Evolutionary conservation across 2,329 filamentous ascomycete species (phyloP).

Genomic region (Pseudogymnoascus destructans): DNA sequence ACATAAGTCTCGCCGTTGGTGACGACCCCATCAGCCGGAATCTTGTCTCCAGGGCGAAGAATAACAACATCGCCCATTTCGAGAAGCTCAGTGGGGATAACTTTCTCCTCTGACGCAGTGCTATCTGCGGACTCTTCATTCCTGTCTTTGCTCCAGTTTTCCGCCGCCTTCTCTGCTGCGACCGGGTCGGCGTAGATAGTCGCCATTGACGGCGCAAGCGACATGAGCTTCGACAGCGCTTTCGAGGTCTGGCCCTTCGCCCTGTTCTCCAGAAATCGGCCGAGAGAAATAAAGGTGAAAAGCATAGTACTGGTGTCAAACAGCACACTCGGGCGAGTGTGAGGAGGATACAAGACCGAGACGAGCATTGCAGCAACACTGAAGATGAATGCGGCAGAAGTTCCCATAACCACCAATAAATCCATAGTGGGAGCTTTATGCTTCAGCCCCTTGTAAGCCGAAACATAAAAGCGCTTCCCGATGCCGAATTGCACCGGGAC

Average conservation of each 20-base stretch:
- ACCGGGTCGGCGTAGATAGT: constrained; percentile 94
- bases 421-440: constrained; percentile 96
- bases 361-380: constrained; percentile 78
- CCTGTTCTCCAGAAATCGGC: constrained; percentile 82
- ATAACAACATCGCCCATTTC: constrained; percentile 90
- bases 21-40: constrained; percentile 81
- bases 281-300: constrained; percentile 86
- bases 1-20: constrained; percentile 85
- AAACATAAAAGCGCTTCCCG: constrained; percentile 83
- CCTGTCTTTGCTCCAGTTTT: constrained; percentile 48
- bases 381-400: constrained; percentile 92
- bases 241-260: constrained; percentile 95
- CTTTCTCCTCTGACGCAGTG: constrained; percentile 62
- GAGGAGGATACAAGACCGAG: constrained; percentile 60
- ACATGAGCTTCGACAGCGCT: constrained; percentile 89
- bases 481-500: constrained; percentile 94
- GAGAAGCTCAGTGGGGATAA: constrained; percentile 87
- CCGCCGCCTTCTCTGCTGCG: constrained; percentile 78
- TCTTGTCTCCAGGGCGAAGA: constrained; percentile 87
- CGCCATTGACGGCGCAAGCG: constrained; percentile 87
- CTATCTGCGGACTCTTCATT: constrained; percentile 36
- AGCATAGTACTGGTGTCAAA: constrained; percentile 99
- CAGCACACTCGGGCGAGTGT: constrained; percentile 71
- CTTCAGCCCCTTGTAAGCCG: constrained; percentile 84
- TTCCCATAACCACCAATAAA: constrained; percentile 85